Conservation (phyloP, 1,284 basidiomycete species). For the Ceratobasidium theobromae region DNA sequence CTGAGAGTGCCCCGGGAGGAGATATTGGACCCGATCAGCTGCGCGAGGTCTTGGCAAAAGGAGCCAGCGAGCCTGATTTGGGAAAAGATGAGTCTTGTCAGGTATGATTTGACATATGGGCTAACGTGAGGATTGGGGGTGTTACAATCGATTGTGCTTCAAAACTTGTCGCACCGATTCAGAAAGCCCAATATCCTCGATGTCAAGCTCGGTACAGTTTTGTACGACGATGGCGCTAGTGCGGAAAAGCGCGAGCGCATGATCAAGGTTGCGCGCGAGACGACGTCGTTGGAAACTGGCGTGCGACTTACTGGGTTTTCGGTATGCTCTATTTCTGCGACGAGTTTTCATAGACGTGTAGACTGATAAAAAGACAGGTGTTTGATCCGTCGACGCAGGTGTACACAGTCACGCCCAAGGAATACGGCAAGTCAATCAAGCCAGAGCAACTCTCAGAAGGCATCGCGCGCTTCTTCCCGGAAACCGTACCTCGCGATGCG, state of each 20-base stretch:
- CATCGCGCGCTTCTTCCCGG: constrained; percentile 72
- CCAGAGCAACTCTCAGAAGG: constrained; percentile 69
- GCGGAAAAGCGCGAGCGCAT: constrained; percentile 80
- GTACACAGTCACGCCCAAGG: constrained; percentile 67
- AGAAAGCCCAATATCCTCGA: constrained; percentile 84
- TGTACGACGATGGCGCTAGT: constrained; percentile 70
- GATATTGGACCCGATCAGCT: constrained; percentile 37
- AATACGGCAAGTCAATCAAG: constrained; percentile 79
- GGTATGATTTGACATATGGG: neutral
- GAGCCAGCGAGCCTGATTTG: constrained; percentile 40
- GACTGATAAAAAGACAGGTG: constrained; percentile 52
- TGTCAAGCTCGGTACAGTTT: constrained; percentile 85
- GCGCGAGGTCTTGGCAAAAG: constrained; percentile 34
- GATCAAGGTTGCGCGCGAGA: constrained; percentile 66
- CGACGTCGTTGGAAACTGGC: constrained; percentile 76
- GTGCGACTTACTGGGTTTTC: constrained; percentile 87
- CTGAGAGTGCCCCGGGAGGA: constrained; percentile 38
- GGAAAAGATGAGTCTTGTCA: constrained; percentile 53
- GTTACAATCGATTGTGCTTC: constrained; percentile 74
- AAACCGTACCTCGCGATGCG: constrained; percentile 57
- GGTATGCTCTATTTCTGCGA: constrained; percentile 50
- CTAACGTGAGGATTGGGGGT: neutral
- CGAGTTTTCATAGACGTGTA: neutral
- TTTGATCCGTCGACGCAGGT: constrained; percentile 61
- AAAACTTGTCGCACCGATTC: constrained; percentile 79